Evolutionary conservation across 1,139 yeast genomes (phyloP).

Genomic region (Eremothecium coryli): DNA sequence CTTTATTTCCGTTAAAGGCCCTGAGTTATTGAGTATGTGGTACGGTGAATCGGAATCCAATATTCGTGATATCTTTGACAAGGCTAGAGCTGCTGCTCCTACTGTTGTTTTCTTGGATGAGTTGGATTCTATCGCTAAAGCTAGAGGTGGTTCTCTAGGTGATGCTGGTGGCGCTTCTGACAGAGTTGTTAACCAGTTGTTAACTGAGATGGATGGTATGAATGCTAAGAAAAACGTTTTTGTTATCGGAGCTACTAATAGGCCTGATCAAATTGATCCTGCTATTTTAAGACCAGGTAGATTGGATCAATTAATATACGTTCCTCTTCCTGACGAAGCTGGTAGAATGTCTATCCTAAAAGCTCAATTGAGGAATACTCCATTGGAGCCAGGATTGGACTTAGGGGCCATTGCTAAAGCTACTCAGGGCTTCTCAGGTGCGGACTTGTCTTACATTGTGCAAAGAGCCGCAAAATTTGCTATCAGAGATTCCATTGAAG

Average conservation of each 20-base stretch:
- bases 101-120: constrained; percentile 96
- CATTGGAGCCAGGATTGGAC: constrained; percentile 94
- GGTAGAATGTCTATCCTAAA: constrained; percentile 88
- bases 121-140: constrained; percentile 93
- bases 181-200: constrained; percentile 94
- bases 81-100: constrained; percentile 98
- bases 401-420: constrained; percentile 82
- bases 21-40: constrained; percentile 97
- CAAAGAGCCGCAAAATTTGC: constrained; percentile 99
- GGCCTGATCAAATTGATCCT: constrained; percentile 98
- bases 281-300: constrained; percentile 99
- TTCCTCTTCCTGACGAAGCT: constrained; percentile 92
- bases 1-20: constrained; percentile 94
- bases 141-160: constrained; percentile 88
- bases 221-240: constrained; percentile 97
- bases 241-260: constrained; percentile 97
- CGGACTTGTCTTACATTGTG: constrained; percentile 92
- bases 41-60: constrained; percentile 97
- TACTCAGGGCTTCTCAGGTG: constrained; percentile 97
- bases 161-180: constrained; percentile 99
- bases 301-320: constrained; percentile 95
- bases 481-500: constrained; percentile 94
- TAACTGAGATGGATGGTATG: constrained; percentile 99
- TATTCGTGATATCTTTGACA: constrained; percentile 93
- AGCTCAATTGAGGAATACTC: constrained; percentile 97